phyloP scores from a whole-genome alignment of 83 land plant genomes.

The Thuja plicata region DNA sequence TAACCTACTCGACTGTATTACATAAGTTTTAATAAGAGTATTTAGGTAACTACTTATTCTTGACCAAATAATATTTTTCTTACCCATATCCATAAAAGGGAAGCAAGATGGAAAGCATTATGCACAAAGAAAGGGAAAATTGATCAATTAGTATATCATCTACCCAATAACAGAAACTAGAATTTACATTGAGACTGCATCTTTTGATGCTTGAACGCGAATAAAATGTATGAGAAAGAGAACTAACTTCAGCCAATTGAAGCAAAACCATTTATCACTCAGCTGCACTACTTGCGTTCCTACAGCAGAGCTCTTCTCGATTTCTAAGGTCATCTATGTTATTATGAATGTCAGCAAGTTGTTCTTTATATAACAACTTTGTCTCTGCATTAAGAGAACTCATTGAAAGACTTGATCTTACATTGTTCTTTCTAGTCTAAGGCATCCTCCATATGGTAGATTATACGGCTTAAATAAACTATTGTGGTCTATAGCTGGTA shows the following conservation, averaged over 20 bases:
- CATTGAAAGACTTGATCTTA: too few relatives aligned
- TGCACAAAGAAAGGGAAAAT: background rate
- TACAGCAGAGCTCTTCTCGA: constrained; percentile 39
- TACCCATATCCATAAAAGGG: constrained; percentile 53
- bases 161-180: background rate
- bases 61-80: constrained; percentile 17
- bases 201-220: constrained; percentile 48
- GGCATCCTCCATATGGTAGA: too few relatives aligned
- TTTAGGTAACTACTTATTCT: background rate
- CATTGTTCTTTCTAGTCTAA: too few relatives aligned
- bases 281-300: constrained; percentile 54
- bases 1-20: background rate
- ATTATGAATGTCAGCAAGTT: constrained; percentile 26
- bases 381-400: too few relatives aligned
- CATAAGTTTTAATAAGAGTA: background rate
- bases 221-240: constrained; percentile 3
- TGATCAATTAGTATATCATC: background rate
- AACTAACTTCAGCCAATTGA: constrained; percentile 37
- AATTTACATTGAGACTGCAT: background rate
- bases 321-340: constrained; percentile 50
- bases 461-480: too few relatives aligned
- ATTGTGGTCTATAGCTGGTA: too few relatives aligned
- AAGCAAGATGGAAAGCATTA: constrained; percentile 25
- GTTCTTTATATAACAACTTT: too few relatives aligned
- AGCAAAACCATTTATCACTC: constrained; percentile 60